Conservation (phyloP, 78 protist genomes). For the Chrysochromulina tobinii region DNA sequence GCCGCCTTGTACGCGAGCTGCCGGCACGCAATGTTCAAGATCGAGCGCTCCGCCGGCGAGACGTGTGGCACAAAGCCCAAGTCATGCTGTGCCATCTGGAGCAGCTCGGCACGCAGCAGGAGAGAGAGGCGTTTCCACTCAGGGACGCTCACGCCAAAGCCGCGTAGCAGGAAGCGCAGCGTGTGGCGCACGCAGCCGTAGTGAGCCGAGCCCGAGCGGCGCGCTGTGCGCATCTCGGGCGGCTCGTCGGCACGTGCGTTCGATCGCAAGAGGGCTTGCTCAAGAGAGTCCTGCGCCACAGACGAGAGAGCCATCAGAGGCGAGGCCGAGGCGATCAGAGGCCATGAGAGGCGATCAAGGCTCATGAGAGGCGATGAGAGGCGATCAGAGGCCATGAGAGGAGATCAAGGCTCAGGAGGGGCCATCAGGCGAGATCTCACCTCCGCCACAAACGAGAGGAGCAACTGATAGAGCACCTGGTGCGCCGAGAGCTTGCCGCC, state of each 20-base stretch:
- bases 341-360: too few species aligned
- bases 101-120: not conserved
- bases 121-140: not conserved
- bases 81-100: not conserved
- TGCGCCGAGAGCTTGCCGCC: not conserved
- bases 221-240: not conserved
- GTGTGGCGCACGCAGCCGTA: not conserved
- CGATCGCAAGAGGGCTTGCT: not conserved
- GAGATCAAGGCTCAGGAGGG: too few species aligned
- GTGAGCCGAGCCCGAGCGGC: not conserved
- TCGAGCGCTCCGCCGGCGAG: not conserved
- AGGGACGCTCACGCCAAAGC: not conserved
- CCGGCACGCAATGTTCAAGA: not conserved
- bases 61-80: not conserved
- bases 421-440: too few species aligned
- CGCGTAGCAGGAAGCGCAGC: not conserved
- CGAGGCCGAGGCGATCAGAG: too few species aligned
- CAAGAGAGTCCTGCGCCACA: not conserved
- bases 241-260: not conserved
- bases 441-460: not conserved
- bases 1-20: not conserved
- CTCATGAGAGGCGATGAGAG: too few species aligned
- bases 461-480: not conserved
- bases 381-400: too few species aligned
- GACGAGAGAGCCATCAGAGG: not conserved